phyloP scores from a whole-genome alignment of 371 early-diverging fungal genomes.

The Lichtheimia hyalospora region DNA sequence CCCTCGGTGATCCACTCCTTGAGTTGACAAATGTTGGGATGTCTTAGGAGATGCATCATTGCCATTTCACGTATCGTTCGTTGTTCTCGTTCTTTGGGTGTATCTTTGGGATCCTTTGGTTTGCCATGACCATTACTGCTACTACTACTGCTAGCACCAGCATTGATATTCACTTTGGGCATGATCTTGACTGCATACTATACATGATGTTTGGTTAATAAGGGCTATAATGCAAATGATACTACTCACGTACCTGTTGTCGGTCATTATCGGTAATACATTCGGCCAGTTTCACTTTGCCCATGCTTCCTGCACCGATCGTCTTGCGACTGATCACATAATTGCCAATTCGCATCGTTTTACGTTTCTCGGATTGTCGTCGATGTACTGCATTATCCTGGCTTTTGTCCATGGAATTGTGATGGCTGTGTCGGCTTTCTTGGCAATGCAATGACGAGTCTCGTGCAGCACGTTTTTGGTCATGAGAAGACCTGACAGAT shows the following conservation, averaged over 20 bases:
- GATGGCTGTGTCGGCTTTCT: constrained; percentile 12
- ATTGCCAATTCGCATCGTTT: constrained; percentile 37
- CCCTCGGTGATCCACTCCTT: constrained; percentile 74
- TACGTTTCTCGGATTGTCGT: constrained; percentile 35
- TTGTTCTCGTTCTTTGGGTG: constrained; percentile 59
- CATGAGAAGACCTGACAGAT: constrained; percentile 14
- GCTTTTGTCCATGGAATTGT: constrained; percentile 12
- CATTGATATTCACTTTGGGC: constrained; percentile 39
- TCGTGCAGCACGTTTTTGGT: constrained; percentile 7
- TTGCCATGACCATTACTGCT: neutral
- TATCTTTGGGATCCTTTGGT: constrained; percentile 45
- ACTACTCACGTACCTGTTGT: constrained; percentile 29
- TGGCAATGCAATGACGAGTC: constrained; percentile 13
- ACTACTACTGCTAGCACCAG: constrained; percentile 6
- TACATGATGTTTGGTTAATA: neutral
- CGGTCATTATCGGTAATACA: constrained; percentile 38
- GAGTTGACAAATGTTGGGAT: constrained; percentile 74
- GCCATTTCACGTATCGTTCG: constrained; percentile 81
- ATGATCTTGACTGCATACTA: constrained; percentile 55
- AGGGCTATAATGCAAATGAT: too few species aligned
- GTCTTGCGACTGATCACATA: constrained; percentile 69
- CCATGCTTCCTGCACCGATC: constrained; percentile 97
- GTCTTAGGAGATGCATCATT: constrained; percentile 78
- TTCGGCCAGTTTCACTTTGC: constrained; percentile 94
- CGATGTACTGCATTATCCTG: constrained; percentile 21